Evolutionary conservation across 805 yeast genomes (phyloP).

Genomic region (Pichia phayaonensis): DNA sequence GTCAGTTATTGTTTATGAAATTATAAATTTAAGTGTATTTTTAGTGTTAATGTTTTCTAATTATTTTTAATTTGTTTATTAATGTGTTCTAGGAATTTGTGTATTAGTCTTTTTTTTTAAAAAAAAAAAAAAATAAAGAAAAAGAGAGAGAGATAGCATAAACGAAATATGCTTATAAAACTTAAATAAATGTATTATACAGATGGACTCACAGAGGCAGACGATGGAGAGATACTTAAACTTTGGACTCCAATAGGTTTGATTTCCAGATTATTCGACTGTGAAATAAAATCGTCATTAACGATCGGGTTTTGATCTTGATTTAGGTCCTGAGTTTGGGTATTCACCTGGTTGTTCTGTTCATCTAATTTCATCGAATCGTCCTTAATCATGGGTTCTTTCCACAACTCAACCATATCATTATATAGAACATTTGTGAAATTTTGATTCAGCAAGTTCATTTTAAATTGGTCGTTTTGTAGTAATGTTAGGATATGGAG

Average conservation of each 20-base stretch:
- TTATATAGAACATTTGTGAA: conserved; percentile 54
- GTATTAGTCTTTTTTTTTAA: neutral
- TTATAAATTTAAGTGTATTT: neutral
- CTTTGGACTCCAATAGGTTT: neutral
- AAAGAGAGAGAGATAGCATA: no score
- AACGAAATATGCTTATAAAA: no score
- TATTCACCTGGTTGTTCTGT: neutral
- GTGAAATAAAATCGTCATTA: neutral
- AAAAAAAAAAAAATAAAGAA: neutral
- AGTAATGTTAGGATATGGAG: conserved; percentile 67
- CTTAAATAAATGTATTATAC: neutral
- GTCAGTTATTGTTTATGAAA: neutral
- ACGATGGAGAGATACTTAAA: neutral
- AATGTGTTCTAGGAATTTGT: neutral
- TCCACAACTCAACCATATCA: conserved; percentile 74
- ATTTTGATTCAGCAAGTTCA: conserved; percentile 48
- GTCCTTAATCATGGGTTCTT: conserved; percentile 25
- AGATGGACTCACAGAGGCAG: neutral
- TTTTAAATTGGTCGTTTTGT: conserved; percentile 44
- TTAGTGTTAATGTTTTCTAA: neutral
- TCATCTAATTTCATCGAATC: conserved; percentile 5
- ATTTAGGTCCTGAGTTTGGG: neutral
- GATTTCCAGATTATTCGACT: neutral
- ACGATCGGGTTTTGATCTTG: neutral
- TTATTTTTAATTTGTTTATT: neutral